Evolutionary conservation across 495 filamentous ascomycete genomes (phyloP), one percentile per base, ranked within the genome.

Genomic region (Neurospora sp.): DNA sequence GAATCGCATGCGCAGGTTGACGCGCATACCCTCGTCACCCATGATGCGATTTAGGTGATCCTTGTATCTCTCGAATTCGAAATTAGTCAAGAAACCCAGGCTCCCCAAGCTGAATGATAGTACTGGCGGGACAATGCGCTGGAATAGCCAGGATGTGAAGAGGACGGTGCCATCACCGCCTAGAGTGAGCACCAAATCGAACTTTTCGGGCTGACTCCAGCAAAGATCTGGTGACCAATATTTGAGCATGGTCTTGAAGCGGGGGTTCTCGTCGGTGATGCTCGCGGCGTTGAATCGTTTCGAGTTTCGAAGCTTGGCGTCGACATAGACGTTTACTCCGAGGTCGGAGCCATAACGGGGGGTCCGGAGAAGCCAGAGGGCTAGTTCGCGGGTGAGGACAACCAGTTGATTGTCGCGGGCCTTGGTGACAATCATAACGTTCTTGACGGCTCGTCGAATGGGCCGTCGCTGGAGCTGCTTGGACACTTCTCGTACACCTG

Each of bases 161-260:
- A 97, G 85, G 1, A 97, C 94, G 10, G 94, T 97, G 42, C 94
- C 94, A 78, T 98, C 94, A 16, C 94, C 94, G 4, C 94, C 95
- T 11, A 98, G 88, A 0, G 94, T 98, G 31, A 97, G 84, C 9
- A 98, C 94, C 20, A 98, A 85, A 81, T 98, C 95, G 75, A 98
- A 97, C 72, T 92, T 93, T 79, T 97, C 93, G 2, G 94, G 94
- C 10, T 88, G 88, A 71, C 87, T 91, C 89, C 93, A 94, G 85
- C 96, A 99, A 4, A 99, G 85, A 76, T 97, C 94, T 1, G 95
- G 93, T 1, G 93, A 93, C 96, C 96, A 99, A 83, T 95, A 98
- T 59, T 88, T 88, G 46, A 98, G 87, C 90, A 96, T 95, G 16
- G 89, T 82, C 72, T 90, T 84, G 81, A 91, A 94, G 38, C 90